These are phyloP conservation scores for Anethum foeniculum DNA, from an alignment of 140 eudicot species.

Conservation along the genomic window DNA sequence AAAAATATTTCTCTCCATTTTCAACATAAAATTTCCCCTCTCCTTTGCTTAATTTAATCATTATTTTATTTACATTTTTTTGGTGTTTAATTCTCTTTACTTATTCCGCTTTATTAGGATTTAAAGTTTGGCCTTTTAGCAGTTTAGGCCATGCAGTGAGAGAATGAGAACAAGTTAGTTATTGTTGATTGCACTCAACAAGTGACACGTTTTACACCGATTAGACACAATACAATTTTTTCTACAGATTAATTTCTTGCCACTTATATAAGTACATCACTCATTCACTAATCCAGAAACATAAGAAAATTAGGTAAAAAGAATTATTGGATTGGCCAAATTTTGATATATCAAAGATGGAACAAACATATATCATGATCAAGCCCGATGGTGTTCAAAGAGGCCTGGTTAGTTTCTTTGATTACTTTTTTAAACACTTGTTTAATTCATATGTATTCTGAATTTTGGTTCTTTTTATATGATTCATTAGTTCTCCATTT, in stretches of 20 bases:
- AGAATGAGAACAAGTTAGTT: neutral
- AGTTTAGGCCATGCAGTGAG: neutral
- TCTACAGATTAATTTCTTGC: neutral
- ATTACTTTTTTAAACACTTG: neutral
- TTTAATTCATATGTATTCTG: neutral
- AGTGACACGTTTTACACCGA: neutral
- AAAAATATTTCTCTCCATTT: too few relatives aligned
- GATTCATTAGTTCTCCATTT: neutral
- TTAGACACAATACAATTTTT: neutral
- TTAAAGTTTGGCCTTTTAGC: neutral
- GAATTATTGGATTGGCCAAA: neutral
- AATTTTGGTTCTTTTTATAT: too few relatives aligned
- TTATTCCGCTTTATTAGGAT: neutral
- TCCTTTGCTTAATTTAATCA: too few relatives aligned
- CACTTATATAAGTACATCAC: neutral
- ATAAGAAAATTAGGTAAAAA: neutral
- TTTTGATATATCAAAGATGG: neutral
- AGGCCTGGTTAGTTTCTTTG: conserved; percentile 18
- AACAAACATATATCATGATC: conserved; percentile 27
- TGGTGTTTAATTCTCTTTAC: too few relatives aligned
- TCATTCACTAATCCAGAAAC: neutral
- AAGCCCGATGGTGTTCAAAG: conserved; percentile 26
- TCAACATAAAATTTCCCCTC: too few relatives aligned
- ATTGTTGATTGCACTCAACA: neutral
- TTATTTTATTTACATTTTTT: too few relatives aligned